A percentile compares a stretch with the other conserved stretches of the same genome.
phyloP scores from a whole-genome alignment of 805 yeast genomes.

The Sugiyamaella smithiae region DNA sequence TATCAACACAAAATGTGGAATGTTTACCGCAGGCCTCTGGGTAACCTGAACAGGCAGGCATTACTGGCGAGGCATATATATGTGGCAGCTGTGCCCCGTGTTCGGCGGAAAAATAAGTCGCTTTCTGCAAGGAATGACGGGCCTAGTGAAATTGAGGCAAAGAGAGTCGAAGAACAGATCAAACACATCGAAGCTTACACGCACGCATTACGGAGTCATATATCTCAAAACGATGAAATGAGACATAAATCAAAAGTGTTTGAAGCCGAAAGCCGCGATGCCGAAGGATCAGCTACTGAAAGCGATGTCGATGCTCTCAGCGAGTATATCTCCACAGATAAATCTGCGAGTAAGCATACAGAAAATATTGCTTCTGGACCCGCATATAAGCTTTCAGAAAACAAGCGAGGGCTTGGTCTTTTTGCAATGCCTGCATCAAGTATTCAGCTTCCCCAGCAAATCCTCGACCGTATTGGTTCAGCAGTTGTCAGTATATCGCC shows the following conservation, averaged over 20 bases:
- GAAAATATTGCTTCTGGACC: too few species aligned
- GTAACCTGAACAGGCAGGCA: too few species aligned
- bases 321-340: conserved; percentile 15
- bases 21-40: too few species aligned
- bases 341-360: too few species aligned
- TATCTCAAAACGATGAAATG: conserved; percentile 22
- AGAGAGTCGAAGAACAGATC: conserved; percentile 16
- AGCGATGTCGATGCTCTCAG: conserved; percentile 20
- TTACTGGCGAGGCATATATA: neutral
- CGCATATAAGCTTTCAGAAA: too few species aligned
- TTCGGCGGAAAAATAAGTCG: too few species aligned
- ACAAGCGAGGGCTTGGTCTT: conserved; percentile 13
- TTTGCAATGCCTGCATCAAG: conserved; percentile 15
- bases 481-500: conserved; percentile 17
- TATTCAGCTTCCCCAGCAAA: conserved; percentile 17
- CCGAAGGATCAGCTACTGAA: conserved; percentile 15
- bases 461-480: conserved; percentile 22
- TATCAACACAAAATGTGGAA: too few species aligned
- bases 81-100: neutral
- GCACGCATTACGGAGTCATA: conserved; percentile 13
- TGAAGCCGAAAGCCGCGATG: conserved; percentile 10
- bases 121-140: too few species aligned
- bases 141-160: too few species aligned
- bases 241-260: conserved; percentile 17
- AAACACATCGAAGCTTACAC: conserved; percentile 22